Evolutionary conservation across 2,329 filamentous ascomycete genomes (phyloP).

Genomic region (Colletotrichum shisoi): DNA sequence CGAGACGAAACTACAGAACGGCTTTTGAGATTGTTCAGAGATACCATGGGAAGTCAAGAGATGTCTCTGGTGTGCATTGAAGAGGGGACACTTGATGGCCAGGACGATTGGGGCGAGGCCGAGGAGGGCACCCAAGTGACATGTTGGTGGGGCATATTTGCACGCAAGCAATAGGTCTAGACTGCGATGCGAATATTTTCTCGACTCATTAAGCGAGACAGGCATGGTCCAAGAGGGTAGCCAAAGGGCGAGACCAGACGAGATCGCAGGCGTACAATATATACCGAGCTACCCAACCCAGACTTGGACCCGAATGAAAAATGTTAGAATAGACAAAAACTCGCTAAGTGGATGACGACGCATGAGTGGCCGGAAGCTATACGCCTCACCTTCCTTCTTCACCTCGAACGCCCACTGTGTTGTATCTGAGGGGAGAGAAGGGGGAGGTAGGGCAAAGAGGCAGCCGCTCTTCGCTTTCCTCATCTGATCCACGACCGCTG

Average conservation of each 20-base stretch:
- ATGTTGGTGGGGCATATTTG: constrained; percentile 75
- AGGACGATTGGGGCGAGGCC: constrained; percentile 75
- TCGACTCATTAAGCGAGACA: too few relatives aligned
- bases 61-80: constrained; percentile 60
- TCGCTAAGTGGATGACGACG: not conserved
- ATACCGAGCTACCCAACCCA: not conserved
- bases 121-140: constrained; percentile 59
- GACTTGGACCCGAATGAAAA: not conserved
- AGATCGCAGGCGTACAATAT: not conserved
- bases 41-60: constrained; percentile 64
- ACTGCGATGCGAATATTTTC: not conserved
- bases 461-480: not conserved
- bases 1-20: constrained; percentile 71
- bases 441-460: not conserved
- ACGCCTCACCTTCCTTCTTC: not conserved
- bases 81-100: constrained; percentile 69
- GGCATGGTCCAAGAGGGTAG: not conserved
- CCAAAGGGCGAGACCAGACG: not conserved
- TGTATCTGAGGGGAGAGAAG: too few relatives aligned
- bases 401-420: too few relatives aligned
- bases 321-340: not conserved
- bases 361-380: too few relatives aligned
- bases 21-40: constrained; percentile 70
- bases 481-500: not conserved
- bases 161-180: constrained; percentile 7